Evolutionary conservation across 495 filamentous ascomycete genomes (phyloP).

Genomic region (Umbilicaria muhlenbergii): DNA sequence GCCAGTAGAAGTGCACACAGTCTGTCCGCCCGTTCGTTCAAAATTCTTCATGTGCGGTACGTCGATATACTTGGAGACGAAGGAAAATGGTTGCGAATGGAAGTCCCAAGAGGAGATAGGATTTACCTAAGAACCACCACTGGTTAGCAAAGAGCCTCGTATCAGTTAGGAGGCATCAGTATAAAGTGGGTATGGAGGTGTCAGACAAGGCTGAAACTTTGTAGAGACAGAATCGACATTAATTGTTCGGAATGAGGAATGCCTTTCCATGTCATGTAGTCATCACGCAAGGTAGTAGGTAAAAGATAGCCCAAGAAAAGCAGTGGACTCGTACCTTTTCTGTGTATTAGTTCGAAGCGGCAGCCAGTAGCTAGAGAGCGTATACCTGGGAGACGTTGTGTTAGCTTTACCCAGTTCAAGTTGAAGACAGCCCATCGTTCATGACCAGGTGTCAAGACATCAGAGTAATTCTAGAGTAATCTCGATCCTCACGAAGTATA

Average conservation of each 20-base stretch:
- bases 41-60: constrained; percentile 58
- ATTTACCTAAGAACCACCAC: constrained; percentile 34
- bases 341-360: constrained; percentile 1
- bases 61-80: constrained; percentile 7
- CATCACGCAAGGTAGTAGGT: constrained; percentile 50
- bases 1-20: constrained; percentile 46
- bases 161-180: constrained; percentile 12
- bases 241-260: constrained; percentile 93
- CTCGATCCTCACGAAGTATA: constrained; percentile 52
- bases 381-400: not conserved
- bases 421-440: not conserved
- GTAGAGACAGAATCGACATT: constrained; percentile 70
- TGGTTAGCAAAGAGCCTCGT: constrained; percentile 32
- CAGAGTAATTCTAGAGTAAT: constrained; percentile 57
- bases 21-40: constrained; percentile 99
- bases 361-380: constrained; percentile 2
- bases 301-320: constrained; percentile 4
- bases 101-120: constrained; percentile 8
- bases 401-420: not conserved
- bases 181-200: constrained; percentile 11
- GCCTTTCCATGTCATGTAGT: constrained; percentile 77
- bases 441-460: constrained; percentile 15
- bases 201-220: constrained; percentile 99
- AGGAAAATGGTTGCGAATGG: not conserved
- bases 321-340: constrained; percentile 42